These are phyloP conservation scores for Pyrus communis DNA, from an alignment of 306 rosid genomes.

Conservation along the genomic window DNA sequence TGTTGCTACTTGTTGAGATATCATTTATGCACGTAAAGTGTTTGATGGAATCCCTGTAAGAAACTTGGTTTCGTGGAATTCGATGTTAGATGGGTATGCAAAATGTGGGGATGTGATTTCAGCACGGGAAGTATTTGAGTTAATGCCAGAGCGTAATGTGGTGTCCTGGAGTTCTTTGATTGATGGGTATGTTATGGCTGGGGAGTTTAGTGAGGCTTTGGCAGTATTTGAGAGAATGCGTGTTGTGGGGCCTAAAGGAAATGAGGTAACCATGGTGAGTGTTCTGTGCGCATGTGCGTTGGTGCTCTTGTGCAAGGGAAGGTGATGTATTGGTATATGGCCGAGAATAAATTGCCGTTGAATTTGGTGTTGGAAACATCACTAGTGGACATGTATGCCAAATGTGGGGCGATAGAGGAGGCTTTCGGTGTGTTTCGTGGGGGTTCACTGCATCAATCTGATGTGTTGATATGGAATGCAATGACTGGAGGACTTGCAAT, in stretches of 20 bases:
- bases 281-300: constrained; percentile 60
- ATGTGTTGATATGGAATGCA: constrained; percentile 76
- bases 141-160: constrained; percentile 56
- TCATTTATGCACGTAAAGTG: constrained; percentile 41
- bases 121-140: constrained; percentile 51
- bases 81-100: constrained; percentile 72
- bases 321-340: constrained; percentile 41
- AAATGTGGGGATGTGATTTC: constrained; percentile 51
- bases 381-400: constrained; percentile 80
- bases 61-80: constrained; percentile 70
- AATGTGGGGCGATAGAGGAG: constrained; percentile 72
- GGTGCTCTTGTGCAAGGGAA: constrained; percentile 68
- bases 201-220: background rate
- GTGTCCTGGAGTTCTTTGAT: constrained; percentile 73
- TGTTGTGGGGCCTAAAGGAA: background rate
- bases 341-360: constrained; percentile 39
- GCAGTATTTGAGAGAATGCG: background rate
- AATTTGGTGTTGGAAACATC: constrained; percentile 63
- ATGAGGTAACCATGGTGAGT: constrained; percentile 26
- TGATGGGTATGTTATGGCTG: background rate
- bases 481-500: constrained; percentile 74
- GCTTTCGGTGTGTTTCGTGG: constrained; percentile 46
- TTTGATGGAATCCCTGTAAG: constrained; percentile 39
- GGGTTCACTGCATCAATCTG: constrained; percentile 32
- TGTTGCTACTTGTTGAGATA: constrained; percentile 54